These are phyloP conservation scores for Penicillium verhagenii DNA, from an alignment of 495 filamentous ascomycete species.

Conservation along the genomic window DNA sequence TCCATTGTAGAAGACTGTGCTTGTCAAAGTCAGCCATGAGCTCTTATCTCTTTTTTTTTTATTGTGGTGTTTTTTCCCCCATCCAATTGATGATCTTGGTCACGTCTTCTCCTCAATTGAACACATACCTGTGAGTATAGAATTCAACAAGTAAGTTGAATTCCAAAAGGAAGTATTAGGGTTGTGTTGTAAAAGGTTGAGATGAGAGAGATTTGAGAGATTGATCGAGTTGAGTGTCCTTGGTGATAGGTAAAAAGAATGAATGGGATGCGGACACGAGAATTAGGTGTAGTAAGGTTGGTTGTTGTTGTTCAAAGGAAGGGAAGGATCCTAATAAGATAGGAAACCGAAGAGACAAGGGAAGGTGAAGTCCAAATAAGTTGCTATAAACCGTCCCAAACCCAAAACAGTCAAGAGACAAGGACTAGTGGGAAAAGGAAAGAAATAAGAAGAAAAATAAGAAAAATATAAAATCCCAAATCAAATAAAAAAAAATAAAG, in stretches of 20 bases:
- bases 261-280: constrained; percentile 16
- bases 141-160: neutral
- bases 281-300: constrained; percentile 11
- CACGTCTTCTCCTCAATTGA: no score
- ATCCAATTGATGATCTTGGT: neutral
- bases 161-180: constrained; percentile 3
- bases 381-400: constrained; percentile 20
- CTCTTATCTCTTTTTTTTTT: neutral
- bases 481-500: constrained; percentile 33
- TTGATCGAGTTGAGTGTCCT: constrained; percentile 5
- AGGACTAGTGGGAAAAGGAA: constrained; percentile 21
- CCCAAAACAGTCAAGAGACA: constrained; percentile 26
- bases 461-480: constrained; percentile 28
- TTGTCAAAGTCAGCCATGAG: neutral
- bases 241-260: constrained; percentile 18
- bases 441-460: constrained; percentile 24
- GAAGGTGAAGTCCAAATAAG: constrained; percentile 27
- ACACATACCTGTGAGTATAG: constrained; percentile 6
- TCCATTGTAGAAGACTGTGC: constrained; percentile 46
- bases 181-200: constrained; percentile 2
- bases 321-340: constrained; percentile 34
- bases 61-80: no score
- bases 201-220: neutral
- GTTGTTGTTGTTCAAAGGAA: constrained; percentile 20
- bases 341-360: constrained; percentile 29